Conservation (phyloP, 2,329 filamentous ascomycete genomes). For the Calonectria montana region DNA sequence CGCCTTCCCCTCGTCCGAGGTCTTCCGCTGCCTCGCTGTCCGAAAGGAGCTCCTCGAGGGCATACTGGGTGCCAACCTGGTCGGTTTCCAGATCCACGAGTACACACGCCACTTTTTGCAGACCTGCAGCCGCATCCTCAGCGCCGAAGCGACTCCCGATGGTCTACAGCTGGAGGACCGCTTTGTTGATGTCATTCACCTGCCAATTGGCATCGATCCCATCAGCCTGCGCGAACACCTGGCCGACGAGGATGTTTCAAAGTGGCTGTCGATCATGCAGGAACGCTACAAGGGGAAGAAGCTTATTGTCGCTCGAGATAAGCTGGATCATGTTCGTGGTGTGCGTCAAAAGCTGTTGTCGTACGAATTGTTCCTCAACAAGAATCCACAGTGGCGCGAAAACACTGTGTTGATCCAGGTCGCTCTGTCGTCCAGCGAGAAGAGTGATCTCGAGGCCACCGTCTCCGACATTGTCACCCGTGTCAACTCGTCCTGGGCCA, state of each 20-base stretch:
- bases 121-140: slow-evolving; percentile 90
- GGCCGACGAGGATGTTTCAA: slow-evolving; percentile 76
- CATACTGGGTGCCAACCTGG: slow-evolving; percentile 90
- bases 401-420: slow-evolving; percentile 94
- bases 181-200: slow-evolving; percentile 87
- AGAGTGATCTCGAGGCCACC: slow-evolving; percentile 86
- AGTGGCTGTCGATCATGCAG: slow-evolving; percentile 83
- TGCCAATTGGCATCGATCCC: slow-evolving; percentile 93
- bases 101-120: slow-evolving; percentile 95
- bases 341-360: slow-evolving; percentile 93
- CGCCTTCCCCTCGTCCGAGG: slow-evolving; percentile 94
- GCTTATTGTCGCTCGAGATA: slow-evolving; percentile 92
- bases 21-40: slow-evolving; percentile 90
- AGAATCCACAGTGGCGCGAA: slow-evolving; percentile 89
- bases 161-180: slow-evolving; percentile 92
- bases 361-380: slow-evolving; percentile 93
- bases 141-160: slow-evolving; percentile 88
- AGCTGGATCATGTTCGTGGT: slow-evolving; percentile 91
- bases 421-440: slow-evolving; percentile 89
- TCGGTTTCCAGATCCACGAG: slow-evolving; percentile 94
- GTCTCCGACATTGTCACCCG: slow-evolving; percentile 95
- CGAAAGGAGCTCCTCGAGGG: slow-evolving; percentile 90
- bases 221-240: slow-evolving; percentile 78
- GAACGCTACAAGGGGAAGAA: slow-evolving; percentile 89
- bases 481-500: slow-evolving; percentile 92